These are phyloP conservation scores for Macadamia tetraphylla DNA, from an alignment of 164 flowering plant species.

Conservation along the genomic window DNA sequence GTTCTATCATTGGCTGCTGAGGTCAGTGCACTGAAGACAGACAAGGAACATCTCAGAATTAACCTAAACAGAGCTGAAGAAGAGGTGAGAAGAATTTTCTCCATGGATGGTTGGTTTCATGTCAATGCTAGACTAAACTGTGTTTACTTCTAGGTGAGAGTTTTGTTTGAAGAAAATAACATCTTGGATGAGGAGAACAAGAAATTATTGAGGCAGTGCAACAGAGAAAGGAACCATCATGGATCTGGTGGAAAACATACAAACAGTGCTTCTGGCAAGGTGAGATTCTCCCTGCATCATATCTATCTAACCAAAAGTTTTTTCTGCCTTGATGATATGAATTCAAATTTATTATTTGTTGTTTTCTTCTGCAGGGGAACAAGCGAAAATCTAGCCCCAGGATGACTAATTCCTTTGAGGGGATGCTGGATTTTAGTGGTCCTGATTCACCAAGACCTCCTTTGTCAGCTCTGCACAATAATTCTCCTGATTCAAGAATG, in stretches of 20 bases:
- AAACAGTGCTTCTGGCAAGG: slow-evolving; percentile 59
- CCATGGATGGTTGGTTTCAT: not conserved
- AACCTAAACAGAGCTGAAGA: slow-evolving; percentile 75
- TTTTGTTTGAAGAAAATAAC: slow-evolving; percentile 53
- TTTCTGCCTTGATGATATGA: no score
- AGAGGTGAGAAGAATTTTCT: slow-evolving; percentile 41
- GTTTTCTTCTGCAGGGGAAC: slow-evolving; percentile 37
- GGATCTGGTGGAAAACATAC: slow-evolving; percentile 51
- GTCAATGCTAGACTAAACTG: not conserved
- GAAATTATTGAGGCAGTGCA: slow-evolving; percentile 41
- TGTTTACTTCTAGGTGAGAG: slow-evolving; percentile 39
- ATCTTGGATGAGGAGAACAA: slow-evolving; percentile 65
- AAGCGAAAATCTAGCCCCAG: slow-evolving; percentile 65
- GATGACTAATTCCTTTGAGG: slow-evolving; percentile 38
- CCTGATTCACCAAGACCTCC: slow-evolving; percentile 51
- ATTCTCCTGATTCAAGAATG: slow-evolving; percentile 54
- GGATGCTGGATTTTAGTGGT: slow-evolving; percentile 43
- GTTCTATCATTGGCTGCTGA: slow-evolving; percentile 50
- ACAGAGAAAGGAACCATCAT: slow-evolving; percentile 31
- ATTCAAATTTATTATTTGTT: no score
- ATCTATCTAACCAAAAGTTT: no score
- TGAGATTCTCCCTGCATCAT: slow-evolving; percentile 15
- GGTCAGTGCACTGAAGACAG: slow-evolving; percentile 38
- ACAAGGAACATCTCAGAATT: slow-evolving; percentile 52
- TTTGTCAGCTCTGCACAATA: slow-evolving; percentile 56